Evolutionary conservation across 495 filamentous ascomycete genomes (phyloP).

Genomic region (Tuber melanosporum): DNA sequence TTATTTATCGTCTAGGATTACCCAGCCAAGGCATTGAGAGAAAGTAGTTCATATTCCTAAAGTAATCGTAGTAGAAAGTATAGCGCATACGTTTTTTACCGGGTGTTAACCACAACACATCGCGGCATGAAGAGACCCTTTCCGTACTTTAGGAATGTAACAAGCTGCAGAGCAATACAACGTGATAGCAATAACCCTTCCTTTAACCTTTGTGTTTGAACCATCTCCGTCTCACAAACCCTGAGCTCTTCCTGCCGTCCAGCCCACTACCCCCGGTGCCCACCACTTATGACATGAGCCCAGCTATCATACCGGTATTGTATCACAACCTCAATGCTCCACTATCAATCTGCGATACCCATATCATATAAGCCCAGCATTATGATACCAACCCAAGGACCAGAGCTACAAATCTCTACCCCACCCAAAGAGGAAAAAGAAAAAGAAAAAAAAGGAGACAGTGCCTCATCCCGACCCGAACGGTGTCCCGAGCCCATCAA

Average conservation of each 20-base stretch:
- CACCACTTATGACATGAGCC: too few species aligned
- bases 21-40: not conserved
- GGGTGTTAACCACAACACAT: not conserved
- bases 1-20: not conserved
- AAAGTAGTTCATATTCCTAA: not conserved
- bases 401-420: not conserved
- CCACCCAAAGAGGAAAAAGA: not conserved
- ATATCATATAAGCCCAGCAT: too few species aligned
- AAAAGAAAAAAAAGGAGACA: not conserved
- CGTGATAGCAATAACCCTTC: not conserved
- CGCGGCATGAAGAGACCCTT: not conserved
- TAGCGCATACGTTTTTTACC: not conserved
- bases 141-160: not conserved
- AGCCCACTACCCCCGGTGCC: not conserved
- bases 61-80: not conserved
- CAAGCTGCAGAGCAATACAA: not conserved
- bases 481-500: too few species aligned
- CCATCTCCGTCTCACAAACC: not conserved
- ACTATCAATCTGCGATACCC: not conserved
- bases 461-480: too few species aligned
- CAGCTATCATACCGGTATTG: too few species aligned
- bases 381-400: not conserved
- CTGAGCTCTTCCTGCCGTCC: too few species aligned
- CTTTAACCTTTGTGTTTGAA: not conserved
- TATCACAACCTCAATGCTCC: not conserved